Percentiles rank a stretch among this genome's conserved stretches.
These are phyloP conservation scores for Penicillium ucsense DNA, from an alignment of 495 filamentous ascomycete species.

Conservation along the genomic window DNA sequence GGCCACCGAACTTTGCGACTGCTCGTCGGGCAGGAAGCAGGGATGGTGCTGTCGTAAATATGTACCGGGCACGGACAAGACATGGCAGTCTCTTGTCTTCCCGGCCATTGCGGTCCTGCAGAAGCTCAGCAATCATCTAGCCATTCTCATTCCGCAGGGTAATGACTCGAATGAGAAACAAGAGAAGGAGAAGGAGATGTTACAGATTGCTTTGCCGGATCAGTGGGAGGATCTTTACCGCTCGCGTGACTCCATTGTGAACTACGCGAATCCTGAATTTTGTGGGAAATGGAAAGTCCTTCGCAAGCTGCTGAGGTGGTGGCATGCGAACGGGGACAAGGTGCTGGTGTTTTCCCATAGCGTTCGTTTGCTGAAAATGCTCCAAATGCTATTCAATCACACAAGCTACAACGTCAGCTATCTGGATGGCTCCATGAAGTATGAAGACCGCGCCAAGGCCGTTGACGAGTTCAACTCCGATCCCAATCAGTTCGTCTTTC, in stretches of 20 bases:
- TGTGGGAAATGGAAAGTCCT: constrained; percentile 97
- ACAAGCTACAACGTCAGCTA: constrained; percentile 91
- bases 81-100: constrained; percentile 77
- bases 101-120: constrained; percentile 74
- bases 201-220: constrained; percentile 66
- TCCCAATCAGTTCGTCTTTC: constrained; percentile 81
- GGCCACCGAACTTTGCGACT: constrained; percentile 59
- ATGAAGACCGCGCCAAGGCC: constrained; percentile 65
- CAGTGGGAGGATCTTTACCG: constrained; percentile 67
- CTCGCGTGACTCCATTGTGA: constrained; percentile 67
- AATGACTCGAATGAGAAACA: constrained; percentile 67
- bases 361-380: constrained; percentile 75
- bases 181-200: constrained; percentile 63
- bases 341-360: constrained; percentile 90
- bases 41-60: constrained; percentile 73
- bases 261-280: constrained; percentile 81
- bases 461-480: constrained; percentile 93
- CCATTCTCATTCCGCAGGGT: constrained; percentile 70
- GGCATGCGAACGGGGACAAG: constrained; percentile 85
- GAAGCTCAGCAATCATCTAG: constrained; percentile 87
- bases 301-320: constrained; percentile 76
- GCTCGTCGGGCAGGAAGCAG: constrained; percentile 55
- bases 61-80: constrained; percentile 43
- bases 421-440: constrained; percentile 78
- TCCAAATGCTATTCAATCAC: constrained; percentile 76